Percentiles rank a stretch among this genome's conserved stretches.
Evolutionary conservation across 306 rosid species (phyloP).

Genomic region (Rosa rugosa): DNA sequence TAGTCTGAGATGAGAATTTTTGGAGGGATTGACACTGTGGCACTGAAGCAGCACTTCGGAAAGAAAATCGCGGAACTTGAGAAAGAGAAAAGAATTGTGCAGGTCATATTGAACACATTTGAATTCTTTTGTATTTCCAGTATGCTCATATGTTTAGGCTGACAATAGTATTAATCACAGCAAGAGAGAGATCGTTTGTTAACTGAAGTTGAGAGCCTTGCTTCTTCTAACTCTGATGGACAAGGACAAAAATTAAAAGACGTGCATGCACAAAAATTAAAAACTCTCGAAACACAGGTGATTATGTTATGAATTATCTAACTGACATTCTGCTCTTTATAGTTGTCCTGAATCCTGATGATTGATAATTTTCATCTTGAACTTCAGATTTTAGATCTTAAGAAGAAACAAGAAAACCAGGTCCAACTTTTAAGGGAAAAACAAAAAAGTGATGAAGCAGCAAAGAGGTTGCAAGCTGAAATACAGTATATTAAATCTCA

Average conservation of each 20-base stretch:
- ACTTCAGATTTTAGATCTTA: slow-evolving; percentile 67
- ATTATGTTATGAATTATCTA: slow-evolving; percentile 12
- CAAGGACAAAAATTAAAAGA: slow-evolving; percentile 55
- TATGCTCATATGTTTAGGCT: slow-evolving; percentile 24
- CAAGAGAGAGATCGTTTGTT: slow-evolving; percentile 66
- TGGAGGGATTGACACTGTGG: slow-evolving; percentile 54
- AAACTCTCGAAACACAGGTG: slow-evolving; percentile 69
- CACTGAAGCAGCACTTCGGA: slow-evolving; percentile 66
- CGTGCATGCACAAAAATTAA: slow-evolving; percentile 56
- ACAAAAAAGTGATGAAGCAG: slow-evolving; percentile 82
- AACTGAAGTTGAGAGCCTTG: slow-evolving; percentile 67
- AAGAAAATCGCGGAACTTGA: slow-evolving; percentile 74
- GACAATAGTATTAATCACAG: slow-evolving; percentile 45
- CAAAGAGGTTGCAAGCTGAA: slow-evolving; percentile 74
- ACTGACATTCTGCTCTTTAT: slow-evolving; percentile 17
- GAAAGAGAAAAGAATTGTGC: slow-evolving; percentile 72
- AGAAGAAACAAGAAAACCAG: slow-evolving; percentile 79
- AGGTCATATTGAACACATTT: slow-evolving; percentile 43
- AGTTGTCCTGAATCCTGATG: background rate
- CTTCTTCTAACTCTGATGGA: slow-evolving; percentile 55
- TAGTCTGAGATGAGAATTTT: slow-evolving; percentile 76
- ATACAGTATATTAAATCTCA: slow-evolving; percentile 76
- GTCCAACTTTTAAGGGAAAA: slow-evolving; percentile 70
- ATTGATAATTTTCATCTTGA: slow-evolving; percentile 6
- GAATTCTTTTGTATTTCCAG: slow-evolving; percentile 17